Evolutionary conservation across 2,329 filamentous ascomycete genomes (phyloP).

Genomic region (Eutypa lata): DNA sequence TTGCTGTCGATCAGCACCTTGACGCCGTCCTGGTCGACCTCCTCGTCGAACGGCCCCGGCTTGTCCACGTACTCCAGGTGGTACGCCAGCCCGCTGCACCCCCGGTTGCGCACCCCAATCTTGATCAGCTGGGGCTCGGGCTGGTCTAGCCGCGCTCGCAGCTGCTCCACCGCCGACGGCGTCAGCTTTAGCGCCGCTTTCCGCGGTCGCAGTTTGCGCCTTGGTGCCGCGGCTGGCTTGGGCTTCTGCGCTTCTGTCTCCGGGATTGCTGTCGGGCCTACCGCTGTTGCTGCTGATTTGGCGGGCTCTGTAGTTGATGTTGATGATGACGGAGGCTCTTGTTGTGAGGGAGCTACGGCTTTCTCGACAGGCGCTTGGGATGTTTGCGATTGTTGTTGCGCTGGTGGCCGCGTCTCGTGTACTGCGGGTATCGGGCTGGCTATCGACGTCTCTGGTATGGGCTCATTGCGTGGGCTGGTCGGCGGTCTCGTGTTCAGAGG

Average conservation of each 20-base stretch:
- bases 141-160: slow-evolving; percentile 73
- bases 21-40: slow-evolving; percentile 92
- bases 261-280: slow-evolving; percentile 47
- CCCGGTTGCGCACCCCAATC: slow-evolving; percentile 89
- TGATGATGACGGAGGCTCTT: slow-evolving; percentile 1
- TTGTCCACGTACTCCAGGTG: slow-evolving; percentile 94
- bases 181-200: slow-evolving; percentile 92
- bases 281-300: slow-evolving; percentile 32
- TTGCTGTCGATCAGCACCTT: slow-evolving; percentile 96
- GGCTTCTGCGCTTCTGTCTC: slow-evolving; percentile 68
- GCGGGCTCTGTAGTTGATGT: slow-evolving; percentile 32
- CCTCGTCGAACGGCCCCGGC: slow-evolving; percentile 82
- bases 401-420: slow-evolving; percentile 50
- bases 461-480: slow-evolving; percentile 38
- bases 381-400: slow-evolving; percentile 2
- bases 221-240: slow-evolving; percentile 48
- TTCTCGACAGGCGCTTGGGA: not conserved
- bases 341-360: not conserved
- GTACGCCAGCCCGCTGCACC: slow-evolving; percentile 91
- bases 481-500: slow-evolving; percentile 41
- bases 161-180: slow-evolving; percentile 72
- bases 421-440: slow-evolving; percentile 46
- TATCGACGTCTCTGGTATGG: slow-evolving; percentile 46
- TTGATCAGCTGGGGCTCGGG: slow-evolving; percentile 91
- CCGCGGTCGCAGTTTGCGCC: slow-evolving; percentile 69